A percentile compares a stretch with the other conserved stretches of the same genome.
These are phyloP conservation scores for Pseudogymnoascus sp. DNA, from an alignment of 2,329 filamentous ascomycete genomes.

Conservation along the genomic window DNA sequence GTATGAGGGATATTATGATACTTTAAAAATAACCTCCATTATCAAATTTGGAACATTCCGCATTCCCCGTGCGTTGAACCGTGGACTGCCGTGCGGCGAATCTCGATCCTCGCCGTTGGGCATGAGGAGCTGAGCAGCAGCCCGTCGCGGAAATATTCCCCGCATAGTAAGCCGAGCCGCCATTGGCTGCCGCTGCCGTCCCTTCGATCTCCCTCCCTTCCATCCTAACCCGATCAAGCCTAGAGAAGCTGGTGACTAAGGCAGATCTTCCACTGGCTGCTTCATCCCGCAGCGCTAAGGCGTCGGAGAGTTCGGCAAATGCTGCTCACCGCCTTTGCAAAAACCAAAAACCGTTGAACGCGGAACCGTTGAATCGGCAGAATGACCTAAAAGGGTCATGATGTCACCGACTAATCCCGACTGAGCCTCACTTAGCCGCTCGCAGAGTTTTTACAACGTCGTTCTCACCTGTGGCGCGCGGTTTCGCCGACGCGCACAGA, in stretches of 20 bases:
- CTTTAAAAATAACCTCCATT: background rate
- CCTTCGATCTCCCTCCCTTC: background rate
- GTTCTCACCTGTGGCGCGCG: background rate
- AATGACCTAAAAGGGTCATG: background rate
- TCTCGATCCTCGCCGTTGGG: background rate
- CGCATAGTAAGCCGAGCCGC: background rate
- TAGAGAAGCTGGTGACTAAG: background rate
- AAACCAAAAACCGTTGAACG: background rate
- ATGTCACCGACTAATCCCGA: background rate
- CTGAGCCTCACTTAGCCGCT: background rate
- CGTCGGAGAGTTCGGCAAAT: background rate
- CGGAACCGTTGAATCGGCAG: background rate
- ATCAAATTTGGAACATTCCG: background rate
- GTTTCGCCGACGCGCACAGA: background rate
- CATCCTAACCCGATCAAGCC: background rate
- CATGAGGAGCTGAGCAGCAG: background rate
- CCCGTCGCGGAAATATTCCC: constrained; percentile 1
- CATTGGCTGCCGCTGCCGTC: background rate
- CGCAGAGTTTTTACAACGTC: constrained; percentile 1
- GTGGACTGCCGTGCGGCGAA: background rate
- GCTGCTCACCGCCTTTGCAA: background rate
- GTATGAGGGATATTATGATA: background rate
- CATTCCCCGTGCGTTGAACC: background rate
- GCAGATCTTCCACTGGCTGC: background rate
- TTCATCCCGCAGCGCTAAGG: background rate